Evolutionary conservation across 345 rosid species (phyloP).

Genomic region (Salix caprea): DNA sequence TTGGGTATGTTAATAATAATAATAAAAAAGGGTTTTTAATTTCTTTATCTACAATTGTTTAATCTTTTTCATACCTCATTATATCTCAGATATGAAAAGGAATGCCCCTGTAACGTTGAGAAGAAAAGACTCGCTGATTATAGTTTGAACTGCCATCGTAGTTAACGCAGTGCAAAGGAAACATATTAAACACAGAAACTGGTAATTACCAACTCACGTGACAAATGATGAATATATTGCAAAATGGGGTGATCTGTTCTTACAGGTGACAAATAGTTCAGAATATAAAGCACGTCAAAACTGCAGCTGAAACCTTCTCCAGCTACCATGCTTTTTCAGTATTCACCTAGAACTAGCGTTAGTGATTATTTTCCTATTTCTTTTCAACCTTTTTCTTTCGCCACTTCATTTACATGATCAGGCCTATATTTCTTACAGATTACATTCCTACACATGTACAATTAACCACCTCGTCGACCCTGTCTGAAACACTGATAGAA

Average conservation of each 20-base stretch:
- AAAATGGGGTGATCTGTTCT: not conserved
- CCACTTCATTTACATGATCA: constrained; percentile 18
- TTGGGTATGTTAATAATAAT: no score
- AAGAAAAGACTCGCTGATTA: not conserved
- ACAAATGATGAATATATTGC: constrained; percentile 6
- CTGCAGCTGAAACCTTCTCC: constrained; percentile 14
- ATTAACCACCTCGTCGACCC: constrained; percentile 7
- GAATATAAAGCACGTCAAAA: constrained; percentile 15
- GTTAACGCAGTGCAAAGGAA: not conserved
- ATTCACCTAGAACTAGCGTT: constrained; percentile 11
- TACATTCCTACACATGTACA: constrained; percentile 28
- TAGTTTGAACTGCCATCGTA: not conserved
- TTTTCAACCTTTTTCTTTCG: not conserved
- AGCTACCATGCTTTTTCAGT: constrained; percentile 18
- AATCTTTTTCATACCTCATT: no score
- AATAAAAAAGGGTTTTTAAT: no score
- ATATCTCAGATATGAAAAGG: not conserved
- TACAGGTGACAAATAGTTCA: not conserved
- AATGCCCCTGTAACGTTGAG: not conserved
- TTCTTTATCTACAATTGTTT: no score
- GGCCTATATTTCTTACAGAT: constrained; percentile 12
- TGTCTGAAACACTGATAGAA: not conserved
- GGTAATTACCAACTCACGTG: not conserved
- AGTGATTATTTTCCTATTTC: constrained; percentile 9
- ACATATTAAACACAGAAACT: not conserved